Percentiles rank a stretch among this genome's conserved stretches.
These are phyloP conservation scores for Neltuma alba DNA, from an alignment of 306 rosid genomes.

Conservation along the genomic window DNA sequence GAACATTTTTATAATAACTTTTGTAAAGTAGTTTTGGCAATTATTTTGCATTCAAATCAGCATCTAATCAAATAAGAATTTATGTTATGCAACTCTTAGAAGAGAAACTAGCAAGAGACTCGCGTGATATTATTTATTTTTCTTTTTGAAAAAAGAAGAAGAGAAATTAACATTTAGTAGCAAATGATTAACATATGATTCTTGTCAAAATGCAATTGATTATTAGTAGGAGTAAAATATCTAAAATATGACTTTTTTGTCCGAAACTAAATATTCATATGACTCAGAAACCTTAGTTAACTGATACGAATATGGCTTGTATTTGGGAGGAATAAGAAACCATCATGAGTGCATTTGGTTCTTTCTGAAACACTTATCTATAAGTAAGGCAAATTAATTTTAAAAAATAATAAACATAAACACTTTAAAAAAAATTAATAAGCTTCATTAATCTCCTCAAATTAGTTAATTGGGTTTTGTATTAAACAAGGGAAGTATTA, in stretches of 20 bases:
- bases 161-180: background rate
- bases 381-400: too few relatives aligned
- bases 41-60: background rate
- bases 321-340: background rate
- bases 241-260: background rate
- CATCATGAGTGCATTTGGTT: too few relatives aligned
- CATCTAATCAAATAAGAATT: background rate
- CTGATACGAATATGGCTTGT: background rate
- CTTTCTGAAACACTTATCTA: too few relatives aligned
- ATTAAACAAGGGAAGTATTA: too few relatives aligned
- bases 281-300: too few relatives aligned
- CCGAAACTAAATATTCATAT: background rate
- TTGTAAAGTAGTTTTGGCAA: background rate
- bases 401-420: too few relatives aligned
- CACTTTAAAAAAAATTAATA: too few relatives aligned
- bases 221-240: background rate
- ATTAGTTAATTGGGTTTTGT: too few relatives aligned
- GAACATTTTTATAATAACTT: background rate
- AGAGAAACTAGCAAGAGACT: background rate
- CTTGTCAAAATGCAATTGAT: background rate
- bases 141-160: rapidly evolving
- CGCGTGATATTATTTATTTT: background rate
- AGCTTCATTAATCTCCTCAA: too few relatives aligned
- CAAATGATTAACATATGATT: background rate
- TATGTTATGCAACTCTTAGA: background rate